Base-by-base conservation (phyloP, 768 basidiomycete genomes). In the Sporobolomyces roseus region DNA sequence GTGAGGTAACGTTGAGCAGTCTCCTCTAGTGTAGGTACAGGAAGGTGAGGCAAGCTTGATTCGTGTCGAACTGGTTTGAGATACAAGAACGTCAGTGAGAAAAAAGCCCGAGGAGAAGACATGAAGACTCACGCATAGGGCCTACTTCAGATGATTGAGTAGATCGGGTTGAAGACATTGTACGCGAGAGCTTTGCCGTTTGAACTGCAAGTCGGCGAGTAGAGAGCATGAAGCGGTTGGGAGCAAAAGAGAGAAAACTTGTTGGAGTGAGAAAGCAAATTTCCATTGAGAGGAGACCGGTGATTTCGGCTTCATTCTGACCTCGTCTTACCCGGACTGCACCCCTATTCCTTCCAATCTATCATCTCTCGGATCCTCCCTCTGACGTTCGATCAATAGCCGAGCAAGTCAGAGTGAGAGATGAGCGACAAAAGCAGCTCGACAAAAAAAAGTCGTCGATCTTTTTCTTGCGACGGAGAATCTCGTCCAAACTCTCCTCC, bases 1-100 rank as follows among this genome's bases (percentile, higher is more conserved):
- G 92, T 88, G 74, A 96, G 86, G 81, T 98, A 98, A 77, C 94
- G 94, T 64, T 84, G 78, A 36, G 89, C 82, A 1, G 94, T 97
- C 2, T 90, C 89, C 13, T 85, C 79, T 48, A 98, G 84, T 1
- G 88, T 79, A 0, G 94, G 93, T 0, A 98, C 87, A 27, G 94
- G 93, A 10, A 98, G 84, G 52, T 77, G 73, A 8, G 80, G 81
- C 2, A 81, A 73, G 21, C 56, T 65, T 21, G 43, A 52, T 56
- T 73, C 72, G 53, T 69, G 68, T 29, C 71, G 71, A 64, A 60
- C 71, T 73, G 56, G 5, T 27, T 17, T 16, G 3, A 29, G 4
- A 10, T 14, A 10, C 23, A 29, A 23, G 50, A 41, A 9, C 35
- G 49, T 19, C 21, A 33, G 56, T 46, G 17, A 32, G 32, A 3